Conservation (phyloP, 345 rosid genomes). For the Eucalyptus globulus region DNA sequence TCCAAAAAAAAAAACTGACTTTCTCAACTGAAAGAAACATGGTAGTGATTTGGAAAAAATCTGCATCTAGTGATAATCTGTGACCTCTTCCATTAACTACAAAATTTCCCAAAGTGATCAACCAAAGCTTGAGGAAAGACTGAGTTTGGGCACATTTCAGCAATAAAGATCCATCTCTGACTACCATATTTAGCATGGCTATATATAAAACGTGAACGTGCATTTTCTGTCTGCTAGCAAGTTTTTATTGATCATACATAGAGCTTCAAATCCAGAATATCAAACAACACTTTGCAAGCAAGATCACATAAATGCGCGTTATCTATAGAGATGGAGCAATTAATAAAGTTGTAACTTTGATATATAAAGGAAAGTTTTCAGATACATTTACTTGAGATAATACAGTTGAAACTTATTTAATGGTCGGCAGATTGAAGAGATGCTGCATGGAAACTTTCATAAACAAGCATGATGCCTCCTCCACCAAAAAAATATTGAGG, state of each 20-base stretch:
- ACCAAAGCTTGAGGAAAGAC: not conserved
- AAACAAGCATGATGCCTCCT: not conserved
- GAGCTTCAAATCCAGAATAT: not conserved
- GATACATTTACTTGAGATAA: not conserved
- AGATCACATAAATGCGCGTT: not conserved
- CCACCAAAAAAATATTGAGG: not conserved
- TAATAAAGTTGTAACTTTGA: not conserved
- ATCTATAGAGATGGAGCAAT: not conserved
- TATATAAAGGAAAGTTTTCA: not conserved
- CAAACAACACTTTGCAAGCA: not conserved
- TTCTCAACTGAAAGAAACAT: not conserved
- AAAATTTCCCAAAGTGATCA: not conserved
- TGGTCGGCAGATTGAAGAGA: not conserved
- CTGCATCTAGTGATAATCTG: not conserved
- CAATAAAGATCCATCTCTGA: not conserved
- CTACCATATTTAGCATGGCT: not conserved
- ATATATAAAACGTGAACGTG: not conserved
- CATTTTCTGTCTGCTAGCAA: not conserved
- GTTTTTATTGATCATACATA: not conserved
- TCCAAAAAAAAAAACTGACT: not conserved
- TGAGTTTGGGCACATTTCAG: not conserved
- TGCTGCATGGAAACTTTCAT: not conserved
- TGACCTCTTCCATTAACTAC: not conserved
- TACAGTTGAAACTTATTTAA: not conserved
- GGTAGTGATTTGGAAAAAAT: not conserved